phyloP scores from a whole-genome alignment of 1,284 basidiomycete genomes.

The Tetrapyrgos nigripes region DNA sequence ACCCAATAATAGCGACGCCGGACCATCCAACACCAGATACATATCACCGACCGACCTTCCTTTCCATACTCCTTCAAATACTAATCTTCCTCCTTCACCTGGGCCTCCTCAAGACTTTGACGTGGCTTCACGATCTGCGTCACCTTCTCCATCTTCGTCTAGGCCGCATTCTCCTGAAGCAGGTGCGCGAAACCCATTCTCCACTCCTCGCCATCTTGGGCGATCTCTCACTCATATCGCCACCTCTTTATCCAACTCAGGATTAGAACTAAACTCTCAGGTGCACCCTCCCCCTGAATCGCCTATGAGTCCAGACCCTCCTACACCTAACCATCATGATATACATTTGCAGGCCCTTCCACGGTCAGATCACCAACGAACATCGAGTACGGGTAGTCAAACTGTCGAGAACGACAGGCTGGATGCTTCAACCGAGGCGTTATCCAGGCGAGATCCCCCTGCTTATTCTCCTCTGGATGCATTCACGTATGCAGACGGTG shows the following conservation, averaged over 20 bases:
- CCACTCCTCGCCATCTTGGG: constrained; percentile 66
- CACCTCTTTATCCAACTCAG: constrained; percentile 59
- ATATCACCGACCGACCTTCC: constrained; percentile 71
- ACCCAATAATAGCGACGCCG: constrained; percentile 46
- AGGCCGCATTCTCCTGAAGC: constrained; percentile 57
- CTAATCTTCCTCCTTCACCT: constrained; percentile 55
- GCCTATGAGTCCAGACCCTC: constrained; percentile 67
- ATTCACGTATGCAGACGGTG: constrained; percentile 79
- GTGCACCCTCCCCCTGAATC: constrained; percentile 80
- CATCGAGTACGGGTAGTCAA: constrained; percentile 28
- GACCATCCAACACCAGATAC: constrained; percentile 57
- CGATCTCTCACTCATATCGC: constrained; percentile 68
- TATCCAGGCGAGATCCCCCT: constrained; percentile 69
- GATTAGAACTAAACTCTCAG: constrained; percentile 67
- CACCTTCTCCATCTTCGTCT: constrained; percentile 48
- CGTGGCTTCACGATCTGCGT: constrained; percentile 41
- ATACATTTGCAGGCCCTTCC: constrained; percentile 77
- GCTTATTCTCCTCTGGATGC: constrained; percentile 86
- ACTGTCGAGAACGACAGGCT: constrained; percentile 32
- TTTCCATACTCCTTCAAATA: constrained; percentile 60
- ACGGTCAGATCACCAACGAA: constrained; percentile 45
- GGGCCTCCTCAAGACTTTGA: constrained; percentile 37
- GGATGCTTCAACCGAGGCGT: constrained; percentile 22
- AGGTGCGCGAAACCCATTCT: constrained; percentile 84
- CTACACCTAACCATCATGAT: constrained; percentile 78